phyloP scores from a whole-genome alignment of 352 stramenopile genomes.

The Globisporangium parvum region DNA sequence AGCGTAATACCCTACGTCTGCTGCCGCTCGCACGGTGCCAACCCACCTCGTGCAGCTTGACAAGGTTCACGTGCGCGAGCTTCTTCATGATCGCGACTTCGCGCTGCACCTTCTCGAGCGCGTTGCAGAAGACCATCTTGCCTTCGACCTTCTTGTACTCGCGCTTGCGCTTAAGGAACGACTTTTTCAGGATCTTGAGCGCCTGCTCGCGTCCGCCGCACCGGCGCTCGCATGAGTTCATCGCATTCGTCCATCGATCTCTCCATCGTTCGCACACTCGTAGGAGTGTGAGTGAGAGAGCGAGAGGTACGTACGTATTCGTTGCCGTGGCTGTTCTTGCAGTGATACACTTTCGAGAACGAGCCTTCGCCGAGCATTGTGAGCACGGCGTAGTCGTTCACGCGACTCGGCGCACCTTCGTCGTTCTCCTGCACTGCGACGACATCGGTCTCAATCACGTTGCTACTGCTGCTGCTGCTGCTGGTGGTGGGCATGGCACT shows the following conservation, averaged over 20 bases:
- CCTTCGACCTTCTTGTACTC: slow-evolving; percentile 76
- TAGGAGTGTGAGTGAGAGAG: background rate
- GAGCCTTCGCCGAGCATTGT: slow-evolving; percentile 63
- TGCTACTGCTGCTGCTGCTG: slow-evolving; percentile 1
- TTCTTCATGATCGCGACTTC: slow-evolving; percentile 87
- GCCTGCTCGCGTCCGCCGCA: slow-evolving; percentile 27
- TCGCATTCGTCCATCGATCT: too few relatives aligned
- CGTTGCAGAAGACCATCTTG: slow-evolving; percentile 74
- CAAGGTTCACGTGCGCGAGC: slow-evolving; percentile 55
- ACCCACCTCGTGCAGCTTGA: slow-evolving; percentile 52
- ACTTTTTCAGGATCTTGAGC: slow-evolving; percentile 84
- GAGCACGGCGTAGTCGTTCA: slow-evolving; percentile 71
- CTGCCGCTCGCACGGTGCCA: too few relatives aligned
- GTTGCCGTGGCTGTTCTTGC: slow-evolving; percentile 31
- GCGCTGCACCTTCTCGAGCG: slow-evolving; percentile 76
- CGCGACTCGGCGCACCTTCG: slow-evolving; percentile 47
- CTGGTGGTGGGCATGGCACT: background rate
- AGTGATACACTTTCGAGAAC: slow-evolving; percentile 77
- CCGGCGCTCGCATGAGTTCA: background rate
- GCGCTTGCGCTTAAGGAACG: slow-evolving; percentile 76
- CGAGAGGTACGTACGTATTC: slow-evolving; percentile 40
- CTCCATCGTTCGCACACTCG: too few relatives aligned
- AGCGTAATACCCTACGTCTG: background rate
- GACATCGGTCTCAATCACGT: slow-evolving; percentile 63
- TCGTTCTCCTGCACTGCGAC: slow-evolving; percentile 58